phyloP scores from a whole-genome alignment of 805 yeast species.

The Yarrowia keelungensis region DNA sequence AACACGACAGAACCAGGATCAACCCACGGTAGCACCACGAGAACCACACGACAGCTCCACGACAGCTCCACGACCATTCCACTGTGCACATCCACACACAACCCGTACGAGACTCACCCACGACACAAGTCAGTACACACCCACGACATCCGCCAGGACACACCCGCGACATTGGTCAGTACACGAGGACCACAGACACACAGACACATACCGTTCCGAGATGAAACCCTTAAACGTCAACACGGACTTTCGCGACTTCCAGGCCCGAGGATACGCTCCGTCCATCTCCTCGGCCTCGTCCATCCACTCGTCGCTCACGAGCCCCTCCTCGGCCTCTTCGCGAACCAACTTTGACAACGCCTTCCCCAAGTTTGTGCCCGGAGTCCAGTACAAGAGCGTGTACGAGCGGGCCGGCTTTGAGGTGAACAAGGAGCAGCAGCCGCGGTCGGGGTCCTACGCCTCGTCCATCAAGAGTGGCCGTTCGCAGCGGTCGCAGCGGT shows the following conservation, averaged over 20 bases:
- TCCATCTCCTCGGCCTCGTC: slow-evolving; percentile 23
- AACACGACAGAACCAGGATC: too few species aligned
- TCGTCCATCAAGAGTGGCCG: slow-evolving; percentile 4
- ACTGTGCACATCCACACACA: too few species aligned
- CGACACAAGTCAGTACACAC: too few species aligned
- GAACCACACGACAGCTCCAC: too few species aligned
- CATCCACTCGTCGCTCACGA: slow-evolving; percentile 16
- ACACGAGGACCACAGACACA: background rate
- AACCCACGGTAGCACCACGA: too few species aligned
- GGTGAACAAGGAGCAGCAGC: slow-evolving; percentile 44
- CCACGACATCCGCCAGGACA: too few species aligned
- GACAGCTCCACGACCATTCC: too few species aligned
- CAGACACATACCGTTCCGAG: background rate
- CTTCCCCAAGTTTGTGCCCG: slow-evolving; percentile 53
- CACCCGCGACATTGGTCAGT: background rate
- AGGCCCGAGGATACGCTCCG: background rate
- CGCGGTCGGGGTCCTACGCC: slow-evolving; percentile 1
- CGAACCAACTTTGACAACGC: slow-evolving; percentile 49
- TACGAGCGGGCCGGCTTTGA: slow-evolving; percentile 56
- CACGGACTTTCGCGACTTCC: slow-evolving; percentile 18
- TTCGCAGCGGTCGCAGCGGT: slow-evolving; percentile 8
- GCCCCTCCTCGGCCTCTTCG: background rate
- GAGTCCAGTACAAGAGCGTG: slow-evolving; percentile 49
- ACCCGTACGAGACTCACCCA: too few species aligned
- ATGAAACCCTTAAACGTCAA: slow-evolving; percentile 18